Conservation (phyloP, 768 basidiomycete species). For the Termitomyces sp. region DNA sequence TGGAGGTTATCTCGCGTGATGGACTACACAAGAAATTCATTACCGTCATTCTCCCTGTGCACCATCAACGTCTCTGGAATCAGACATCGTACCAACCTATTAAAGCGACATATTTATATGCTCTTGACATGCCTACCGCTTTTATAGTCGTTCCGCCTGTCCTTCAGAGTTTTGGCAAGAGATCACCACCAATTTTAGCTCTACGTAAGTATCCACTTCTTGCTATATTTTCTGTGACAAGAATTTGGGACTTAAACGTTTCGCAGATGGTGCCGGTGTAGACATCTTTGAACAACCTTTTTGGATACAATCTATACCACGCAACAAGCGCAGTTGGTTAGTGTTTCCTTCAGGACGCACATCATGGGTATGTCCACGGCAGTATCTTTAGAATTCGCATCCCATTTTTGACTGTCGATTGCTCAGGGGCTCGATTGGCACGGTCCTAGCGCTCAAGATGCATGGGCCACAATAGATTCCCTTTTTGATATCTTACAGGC, state of each 20-base stretch:
- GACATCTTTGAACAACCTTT: constrained; percentile 50
- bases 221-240: not conserved
- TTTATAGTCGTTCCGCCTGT: constrained; percentile 58
- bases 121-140: constrained; percentile 44
- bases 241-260: not conserved
- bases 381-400: not conserved
- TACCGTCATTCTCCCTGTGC: constrained; percentile 35
- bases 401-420: not conserved
- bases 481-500: constrained; percentile 40
- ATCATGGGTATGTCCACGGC: constrained; percentile 56
- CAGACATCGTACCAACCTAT: constrained; percentile 30
- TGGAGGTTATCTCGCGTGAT: constrained; percentile 31
- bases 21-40: constrained; percentile 18
- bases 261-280: constrained; percentile 81
- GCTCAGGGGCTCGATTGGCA: constrained; percentile 88
- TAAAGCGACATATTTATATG: constrained; percentile 54
- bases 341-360: constrained; percentile 80
- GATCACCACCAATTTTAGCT: constrained; percentile 51
- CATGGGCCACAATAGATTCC: constrained; percentile 56
- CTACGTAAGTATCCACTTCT: constrained; percentile 43
- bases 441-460: constrained; percentile 71
- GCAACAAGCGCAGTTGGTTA: constrained; percentile 62
- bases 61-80: constrained; percentile 39
- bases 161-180: constrained; percentile 18
- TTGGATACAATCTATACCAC: constrained; percentile 61